phyloP scores from a whole-genome alignment of 2,329 filamentous ascomycete genomes.

The Aureobasidium sp. region DNA sequence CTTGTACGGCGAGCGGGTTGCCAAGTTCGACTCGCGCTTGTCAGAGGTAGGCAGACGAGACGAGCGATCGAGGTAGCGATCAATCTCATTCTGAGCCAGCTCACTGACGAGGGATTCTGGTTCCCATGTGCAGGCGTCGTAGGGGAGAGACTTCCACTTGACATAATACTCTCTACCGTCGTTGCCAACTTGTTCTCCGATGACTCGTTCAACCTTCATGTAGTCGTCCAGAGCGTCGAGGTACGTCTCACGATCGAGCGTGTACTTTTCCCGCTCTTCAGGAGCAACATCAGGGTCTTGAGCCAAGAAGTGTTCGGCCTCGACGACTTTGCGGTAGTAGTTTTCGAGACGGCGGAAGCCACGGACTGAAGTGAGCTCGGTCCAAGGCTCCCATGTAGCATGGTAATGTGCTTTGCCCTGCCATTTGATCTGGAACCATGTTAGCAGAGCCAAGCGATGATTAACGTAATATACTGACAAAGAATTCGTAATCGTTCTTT shows the following conservation, averaged over 20 bases:
- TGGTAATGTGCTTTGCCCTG: constrained; percentile 92
- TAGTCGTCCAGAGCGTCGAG: constrained; percentile 84
- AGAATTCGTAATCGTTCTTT: constrained; percentile 80
- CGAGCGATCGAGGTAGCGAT: constrained; percentile 79
- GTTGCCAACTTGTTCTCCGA: constrained; percentile 65
- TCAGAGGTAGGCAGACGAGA: constrained; percentile 76
- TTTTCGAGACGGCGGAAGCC: constrained; percentile 89
- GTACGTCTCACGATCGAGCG: constrained; percentile 87
- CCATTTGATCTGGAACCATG: constrained; percentile 74
- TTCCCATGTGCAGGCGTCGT: constrained; percentile 96
- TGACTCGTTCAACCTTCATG: constrained; percentile 87
- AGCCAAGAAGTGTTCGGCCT: constrained; percentile 70
- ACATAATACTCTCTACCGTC: constrained; percentile 78
- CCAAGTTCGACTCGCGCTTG: constrained; percentile 64
- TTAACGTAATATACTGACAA: constrained; percentile 34
- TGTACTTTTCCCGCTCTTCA: constrained; percentile 88
- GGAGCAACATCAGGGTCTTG: constrained; percentile 67
- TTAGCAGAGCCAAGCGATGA: constrained; percentile 19
- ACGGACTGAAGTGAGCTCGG: constrained; percentile 66
- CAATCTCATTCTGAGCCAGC: constrained; percentile 81
- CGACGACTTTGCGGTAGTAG: constrained; percentile 79
- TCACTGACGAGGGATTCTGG: constrained; percentile 64
- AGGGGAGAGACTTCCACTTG: constrained; percentile 82
- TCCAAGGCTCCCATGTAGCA: constrained; percentile 85
- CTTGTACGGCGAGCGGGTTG: constrained; percentile 66